phyloP scores from a whole-genome alignment of 2,329 filamentous ascomycete species.

The Pezicula rhizophila region DNA sequence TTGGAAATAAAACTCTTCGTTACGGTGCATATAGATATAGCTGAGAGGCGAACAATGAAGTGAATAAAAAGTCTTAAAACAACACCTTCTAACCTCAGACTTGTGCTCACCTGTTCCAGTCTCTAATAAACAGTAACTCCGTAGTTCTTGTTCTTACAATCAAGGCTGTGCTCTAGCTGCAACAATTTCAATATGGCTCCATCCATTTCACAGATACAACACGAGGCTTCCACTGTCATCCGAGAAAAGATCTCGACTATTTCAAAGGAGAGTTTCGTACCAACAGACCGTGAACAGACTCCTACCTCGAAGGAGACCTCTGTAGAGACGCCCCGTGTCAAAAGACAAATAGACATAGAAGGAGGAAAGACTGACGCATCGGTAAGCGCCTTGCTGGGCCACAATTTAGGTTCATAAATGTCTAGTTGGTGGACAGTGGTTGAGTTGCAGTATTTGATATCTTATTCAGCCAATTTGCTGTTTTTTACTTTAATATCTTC shows the following conservation, averaged over 20 bases:
- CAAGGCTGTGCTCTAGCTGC: background rate
- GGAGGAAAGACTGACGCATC: constrained; percentile 7
- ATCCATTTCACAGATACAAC: background rate
- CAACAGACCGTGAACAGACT: background rate
- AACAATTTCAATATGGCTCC: background rate
- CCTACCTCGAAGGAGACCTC: background rate
- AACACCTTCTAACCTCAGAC: background rate
- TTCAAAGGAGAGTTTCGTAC: background rate
- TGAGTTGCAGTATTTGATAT: no score
- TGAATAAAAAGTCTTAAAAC: background rate
- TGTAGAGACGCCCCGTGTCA: background rate
- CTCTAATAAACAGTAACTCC: background rate
- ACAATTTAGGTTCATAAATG: no score
- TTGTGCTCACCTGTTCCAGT: background rate
- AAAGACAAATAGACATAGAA: constrained; percentile 7
- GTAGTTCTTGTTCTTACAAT: background rate
- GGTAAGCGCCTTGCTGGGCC: background rate
- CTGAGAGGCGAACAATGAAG: background rate
- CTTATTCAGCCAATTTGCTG: no score
- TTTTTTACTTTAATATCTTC: no score
- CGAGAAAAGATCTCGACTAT: background rate
- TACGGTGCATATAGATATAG: background rate
- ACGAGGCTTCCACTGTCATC: background rate
- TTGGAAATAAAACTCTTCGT: background rate
- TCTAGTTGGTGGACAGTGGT: no score